phyloP scores from a whole-genome alignment of 2,329 filamentous ascomycete species.

The Aspergillus sp. region DNA sequence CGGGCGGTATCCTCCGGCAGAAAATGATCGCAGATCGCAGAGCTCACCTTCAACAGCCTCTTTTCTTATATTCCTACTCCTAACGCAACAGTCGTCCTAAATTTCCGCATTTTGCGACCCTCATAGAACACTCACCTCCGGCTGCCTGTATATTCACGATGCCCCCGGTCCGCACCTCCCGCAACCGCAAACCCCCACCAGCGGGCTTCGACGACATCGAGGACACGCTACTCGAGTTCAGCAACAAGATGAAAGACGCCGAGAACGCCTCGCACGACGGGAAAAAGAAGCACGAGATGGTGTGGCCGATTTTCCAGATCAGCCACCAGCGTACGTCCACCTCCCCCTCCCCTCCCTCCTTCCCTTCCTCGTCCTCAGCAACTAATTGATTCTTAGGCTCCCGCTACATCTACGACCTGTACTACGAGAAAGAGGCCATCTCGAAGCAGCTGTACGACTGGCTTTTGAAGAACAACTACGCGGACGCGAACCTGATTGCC shows the following conservation, averaged over 20 bases:
- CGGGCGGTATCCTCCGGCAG: constrained; percentile 9
- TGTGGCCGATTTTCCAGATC: constrained; percentile 98
- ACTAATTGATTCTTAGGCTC: constrained; percentile 54
- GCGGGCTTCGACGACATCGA: constrained; percentile 68
- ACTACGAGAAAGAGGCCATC: constrained; percentile 97
- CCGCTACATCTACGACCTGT: constrained; percentile 94
- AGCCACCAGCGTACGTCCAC: constrained; percentile 71
- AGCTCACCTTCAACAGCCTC: too few species aligned
- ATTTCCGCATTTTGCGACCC: too few species aligned
- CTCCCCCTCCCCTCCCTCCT: not conserved
- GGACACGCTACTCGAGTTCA: constrained; percentile 66
- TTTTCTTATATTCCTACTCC: not conserved
- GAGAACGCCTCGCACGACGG: constrained; percentile 80
- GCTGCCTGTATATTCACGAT: too few species aligned
- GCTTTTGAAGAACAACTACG: constrained; percentile 94
- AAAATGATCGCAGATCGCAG: constrained; percentile 3
- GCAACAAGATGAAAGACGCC: constrained; percentile 72
- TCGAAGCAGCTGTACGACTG: constrained; percentile 90
- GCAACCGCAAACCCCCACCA: constrained; percentile 63
- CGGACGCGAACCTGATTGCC: constrained; percentile 90
- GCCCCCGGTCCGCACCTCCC: constrained; percentile 61
- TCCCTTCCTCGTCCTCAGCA: too few species aligned
- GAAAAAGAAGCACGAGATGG: constrained; percentile 84
- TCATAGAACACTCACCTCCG: not conserved
- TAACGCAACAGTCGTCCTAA: too few species aligned